phyloP scores from a whole-genome alignment of 257 asterid genomes.

The Voacanga thouarsii region DNA sequence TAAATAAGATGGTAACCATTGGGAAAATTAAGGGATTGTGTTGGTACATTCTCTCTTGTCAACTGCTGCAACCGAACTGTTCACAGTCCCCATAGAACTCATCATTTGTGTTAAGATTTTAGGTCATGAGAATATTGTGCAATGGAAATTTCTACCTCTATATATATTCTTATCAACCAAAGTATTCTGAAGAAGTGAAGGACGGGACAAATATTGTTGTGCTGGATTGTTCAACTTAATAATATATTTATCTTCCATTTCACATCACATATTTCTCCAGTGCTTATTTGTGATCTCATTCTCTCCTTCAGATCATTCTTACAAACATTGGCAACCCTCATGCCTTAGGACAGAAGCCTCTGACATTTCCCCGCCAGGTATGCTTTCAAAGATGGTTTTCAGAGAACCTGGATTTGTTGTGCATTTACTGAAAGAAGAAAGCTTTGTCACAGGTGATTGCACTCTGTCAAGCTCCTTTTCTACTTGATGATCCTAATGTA shows the following conservation, averaged over 20 bases:
- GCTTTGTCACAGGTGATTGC: conserved; percentile 67
- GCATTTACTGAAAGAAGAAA: conserved; percentile 13
- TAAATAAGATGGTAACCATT: background rate
- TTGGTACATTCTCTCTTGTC: background rate
- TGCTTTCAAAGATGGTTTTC: background rate
- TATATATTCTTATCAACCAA: background rate
- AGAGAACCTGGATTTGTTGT: background rate
- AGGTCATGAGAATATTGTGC: background rate
- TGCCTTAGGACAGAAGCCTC: conserved; percentile 92
- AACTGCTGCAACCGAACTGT: background rate
- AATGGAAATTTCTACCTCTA: background rate
- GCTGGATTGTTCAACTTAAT: background rate
- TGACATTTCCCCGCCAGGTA: conserved; percentile 97
- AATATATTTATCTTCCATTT: background rate
- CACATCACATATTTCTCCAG: background rate
- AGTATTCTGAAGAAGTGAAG: background rate
- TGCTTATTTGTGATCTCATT: conserved; percentile 2
- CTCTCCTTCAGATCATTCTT: conserved; percentile 65
- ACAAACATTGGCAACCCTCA: conserved; percentile 97
- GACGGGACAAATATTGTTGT: background rate
- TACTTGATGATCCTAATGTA: conserved; percentile 95
- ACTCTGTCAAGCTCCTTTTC: conserved; percentile 98
- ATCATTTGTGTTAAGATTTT: background rate
- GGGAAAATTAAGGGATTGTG: background rate
- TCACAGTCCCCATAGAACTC: background rate